Evolutionary conservation across 257 asterid species (phyloP), one percentile per base, ranked within the genome.

Genomic region (Euphrasia confusa): DNA sequence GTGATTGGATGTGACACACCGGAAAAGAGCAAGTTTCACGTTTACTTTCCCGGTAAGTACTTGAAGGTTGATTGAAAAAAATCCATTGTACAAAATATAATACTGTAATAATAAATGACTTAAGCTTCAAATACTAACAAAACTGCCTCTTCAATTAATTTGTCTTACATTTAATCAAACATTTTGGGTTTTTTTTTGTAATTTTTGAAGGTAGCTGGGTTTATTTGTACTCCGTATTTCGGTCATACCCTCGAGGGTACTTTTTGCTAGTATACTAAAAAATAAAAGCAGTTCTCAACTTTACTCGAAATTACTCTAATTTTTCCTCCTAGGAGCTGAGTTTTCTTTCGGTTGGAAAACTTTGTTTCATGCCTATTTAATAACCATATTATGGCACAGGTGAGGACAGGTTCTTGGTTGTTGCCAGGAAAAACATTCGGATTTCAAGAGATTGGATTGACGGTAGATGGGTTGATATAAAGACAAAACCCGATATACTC

Each of bases 361-460:
- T 35, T 35, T 7, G 8, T 35, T 35, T 35, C 40, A 0, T 35
- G 49, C 14, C 4, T 48, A n/a, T 48, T 48, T 13, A 48, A 14
- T 6, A n/a, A 15, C 13, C 14, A 28, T 21, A n/a, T 30, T 48
- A 8, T 37, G 64, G 42, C 30, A 13, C 57, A 79, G 89, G 82
- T 35, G 83, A 79, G 65, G 71, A 72, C 56, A 75, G 64, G 74
- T 66, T 71, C 9, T 28, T 57, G 69, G 63, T 70, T 5, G 11
- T 78, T 54, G 72, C 64, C 48, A 74, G 61, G 66, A 71, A 76
- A 27, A 69, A 74, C 48, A 32, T 76, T 11, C 74, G 89, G 71
- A 69, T 60, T 64, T 84, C 93, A 47, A 76, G 80, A 61, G 93
- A 84, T 54, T 81, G 88, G 86, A 40, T 72, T 37, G 75, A 69